phyloP scores from a whole-genome alignment of 345 rosid species.

The Clarkia xantiana region DNA sequence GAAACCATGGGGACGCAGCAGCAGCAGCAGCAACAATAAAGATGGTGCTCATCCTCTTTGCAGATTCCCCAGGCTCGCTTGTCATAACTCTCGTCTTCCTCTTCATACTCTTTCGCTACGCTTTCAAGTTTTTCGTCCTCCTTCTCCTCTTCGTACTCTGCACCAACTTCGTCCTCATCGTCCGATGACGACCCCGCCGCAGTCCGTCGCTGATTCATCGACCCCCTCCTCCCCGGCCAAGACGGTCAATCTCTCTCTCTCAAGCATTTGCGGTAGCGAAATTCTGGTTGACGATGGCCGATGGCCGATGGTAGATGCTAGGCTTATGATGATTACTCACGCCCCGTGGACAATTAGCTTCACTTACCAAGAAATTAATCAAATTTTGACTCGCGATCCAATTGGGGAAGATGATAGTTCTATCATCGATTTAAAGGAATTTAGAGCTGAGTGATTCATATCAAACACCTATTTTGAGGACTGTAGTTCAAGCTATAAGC shows the following conservation, averaged over 20 bases:
- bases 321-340: too few species aligned
- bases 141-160: slow-evolving; percentile 27
- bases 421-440: too few species aligned
- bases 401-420: too few species aligned
- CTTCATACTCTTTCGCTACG: slow-evolving; percentile 27
- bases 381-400: too few species aligned
- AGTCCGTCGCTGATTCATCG: slow-evolving; percentile 14
- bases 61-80: slow-evolving; percentile 32
- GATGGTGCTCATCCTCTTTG: slow-evolving; percentile 14
- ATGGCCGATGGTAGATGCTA: too few species aligned
- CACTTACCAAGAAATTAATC: too few species aligned
- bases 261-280: too few species aligned
- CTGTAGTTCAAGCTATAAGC: too few species aligned
- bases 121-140: slow-evolving; percentile 20
- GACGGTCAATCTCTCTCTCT: slow-evolving; percentile 23
- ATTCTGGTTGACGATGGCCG: too few species aligned
- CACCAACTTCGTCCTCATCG: slow-evolving; percentile 25
- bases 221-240: slow-evolving; percentile 25
- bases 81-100: slow-evolving; percentile 20
- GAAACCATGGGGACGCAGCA: slow-evolving; percentile 6
- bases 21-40: slow-evolving; percentile 7
- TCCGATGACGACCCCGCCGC: slow-evolving; percentile 29
- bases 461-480: too few species aligned
- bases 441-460: too few species aligned
- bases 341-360: too few species aligned